Evolutionary conservation across 2,329 filamentous ascomycete species (phyloP), one percentile per base, ranked within the genome.

Genomic region (Trichoderma koningii): DNA sequence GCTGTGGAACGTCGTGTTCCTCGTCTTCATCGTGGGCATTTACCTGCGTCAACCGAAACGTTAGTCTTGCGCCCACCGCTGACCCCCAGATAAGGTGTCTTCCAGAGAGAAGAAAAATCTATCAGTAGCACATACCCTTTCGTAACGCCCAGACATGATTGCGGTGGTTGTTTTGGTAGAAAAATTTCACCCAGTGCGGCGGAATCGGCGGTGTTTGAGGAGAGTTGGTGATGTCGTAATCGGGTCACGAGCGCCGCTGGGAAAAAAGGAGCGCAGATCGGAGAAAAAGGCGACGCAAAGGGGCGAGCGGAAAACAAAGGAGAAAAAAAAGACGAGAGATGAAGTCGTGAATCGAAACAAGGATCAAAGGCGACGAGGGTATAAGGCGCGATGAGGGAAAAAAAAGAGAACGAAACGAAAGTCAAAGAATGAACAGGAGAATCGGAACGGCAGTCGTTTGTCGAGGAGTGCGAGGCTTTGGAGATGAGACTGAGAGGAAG

Each of bases 21-120:
- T 85, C 80, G 64, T 87, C 83, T 65, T 84, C 82, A 70, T 88
- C 85, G 68, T 83, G 83, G 73, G 80, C 82, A 72, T 85, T 84
- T 59, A 89, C 81, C 85, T 88, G 71, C 41, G 55, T 73, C 67
- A 73, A 61, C 28, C 34, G 12, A 41, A 28, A 68, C 12, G 42
- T 63, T n/a, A 48, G 66, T 66, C 23, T 65, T 19, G 48, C 23
- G 21, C 26, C 42, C 42, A 44, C 21, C 19, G 17, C 10, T 19
- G 7, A 38, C 30, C 15, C 15, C 3, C 10, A 21, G 17, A 17
- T 9, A 3, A 30, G 19, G 60, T 66, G 48, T 12, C 9, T 7
- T 5, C 15, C 26, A n/a, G n/a, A 21, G 9, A n/a, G 50, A 48
- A 21, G 4, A 48, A 30, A 61, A 51, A 10, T 14, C 17, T 23